phyloP scores from a whole-genome alignment of 305 asterid genomes.

The Solanum chacoense region DNA sequence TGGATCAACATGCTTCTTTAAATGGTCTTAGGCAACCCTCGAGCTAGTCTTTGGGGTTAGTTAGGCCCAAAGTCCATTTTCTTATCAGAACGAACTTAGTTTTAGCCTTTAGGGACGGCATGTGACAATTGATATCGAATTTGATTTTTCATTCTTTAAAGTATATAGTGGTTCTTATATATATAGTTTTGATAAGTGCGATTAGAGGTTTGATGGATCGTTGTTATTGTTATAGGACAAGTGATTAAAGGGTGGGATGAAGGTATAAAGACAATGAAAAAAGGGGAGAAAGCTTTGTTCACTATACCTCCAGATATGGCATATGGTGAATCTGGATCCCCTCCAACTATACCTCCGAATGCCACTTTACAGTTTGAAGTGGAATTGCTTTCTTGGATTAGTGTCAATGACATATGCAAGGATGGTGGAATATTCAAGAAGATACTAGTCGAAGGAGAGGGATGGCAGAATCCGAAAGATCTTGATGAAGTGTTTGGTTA shows the following conservation, averaged over 20 bases:
- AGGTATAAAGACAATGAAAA: constrained; percentile 22
- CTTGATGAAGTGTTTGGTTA: constrained; percentile 16
- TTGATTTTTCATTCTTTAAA: not conserved
- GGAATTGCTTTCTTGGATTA: constrained; percentile 18
- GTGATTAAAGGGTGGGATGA: constrained; percentile 28
- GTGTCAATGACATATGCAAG: constrained; percentile 16
- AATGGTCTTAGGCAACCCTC: not conserved
- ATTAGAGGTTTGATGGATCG: not conserved
- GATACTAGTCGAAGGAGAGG: constrained; percentile 11
- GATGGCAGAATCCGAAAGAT: constrained; percentile 19
- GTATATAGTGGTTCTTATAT: not conserved
- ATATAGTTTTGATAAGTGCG: not conserved
- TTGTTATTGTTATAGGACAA: constrained; percentile 3
- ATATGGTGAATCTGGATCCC: constrained; percentile 18
- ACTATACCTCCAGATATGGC: constrained; percentile 22
- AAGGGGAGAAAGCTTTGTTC: constrained; percentile 19
- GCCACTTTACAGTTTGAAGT: constrained; percentile 19
- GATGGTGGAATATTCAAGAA: constrained; percentile 24
- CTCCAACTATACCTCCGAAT: constrained; percentile 21
- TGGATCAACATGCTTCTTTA: not conserved
- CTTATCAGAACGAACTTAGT: not conserved
- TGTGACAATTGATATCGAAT: not conserved
- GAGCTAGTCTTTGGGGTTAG: not conserved
- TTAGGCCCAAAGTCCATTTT: not conserved
- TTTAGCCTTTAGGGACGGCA: not conserved